Conservation (phyloP, 2,329 filamentous ascomycete genomes). For the Colletotrichum sp. region DNA sequence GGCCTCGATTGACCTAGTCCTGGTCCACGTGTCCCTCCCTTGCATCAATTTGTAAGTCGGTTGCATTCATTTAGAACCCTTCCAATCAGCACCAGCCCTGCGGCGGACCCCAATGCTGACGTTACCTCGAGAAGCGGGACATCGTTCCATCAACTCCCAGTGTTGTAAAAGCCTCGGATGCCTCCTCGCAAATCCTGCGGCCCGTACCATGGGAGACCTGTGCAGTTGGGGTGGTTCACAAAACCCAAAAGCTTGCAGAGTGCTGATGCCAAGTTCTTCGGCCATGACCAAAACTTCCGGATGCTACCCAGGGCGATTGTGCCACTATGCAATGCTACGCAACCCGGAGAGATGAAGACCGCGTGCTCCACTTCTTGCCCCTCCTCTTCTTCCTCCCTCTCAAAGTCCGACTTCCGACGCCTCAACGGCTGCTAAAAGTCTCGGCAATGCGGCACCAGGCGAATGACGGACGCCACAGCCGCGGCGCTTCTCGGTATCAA, state of each 20-base stretch:
- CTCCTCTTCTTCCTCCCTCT: background rate
- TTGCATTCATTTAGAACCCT: background rate
- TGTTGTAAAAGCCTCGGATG: background rate
- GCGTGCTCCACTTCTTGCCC: background rate
- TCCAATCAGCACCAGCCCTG: background rate
- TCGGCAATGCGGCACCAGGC: background rate
- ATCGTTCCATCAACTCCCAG: background rate
- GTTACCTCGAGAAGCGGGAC: background rate
- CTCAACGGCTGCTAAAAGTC: background rate
- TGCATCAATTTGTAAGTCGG: background rate
- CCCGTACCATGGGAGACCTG: background rate
- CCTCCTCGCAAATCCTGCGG: background rate
- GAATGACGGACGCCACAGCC: background rate
- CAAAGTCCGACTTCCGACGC: background rate
- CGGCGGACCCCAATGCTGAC: background rate
- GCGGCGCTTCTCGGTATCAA: background rate
- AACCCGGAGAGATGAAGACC: background rate
- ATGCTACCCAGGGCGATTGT: background rate
- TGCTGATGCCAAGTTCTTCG: background rate
- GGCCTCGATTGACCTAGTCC: background rate
- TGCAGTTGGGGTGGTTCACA: background rate
- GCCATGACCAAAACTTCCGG: background rate
- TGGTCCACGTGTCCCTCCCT: background rate
- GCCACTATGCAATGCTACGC: background rate
- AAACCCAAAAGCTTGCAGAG: background rate